Base-by-base conservation (phyloP, 225 moss, liverwort and hornwort genomes). In the Antitrichia curtipendula region DNA sequence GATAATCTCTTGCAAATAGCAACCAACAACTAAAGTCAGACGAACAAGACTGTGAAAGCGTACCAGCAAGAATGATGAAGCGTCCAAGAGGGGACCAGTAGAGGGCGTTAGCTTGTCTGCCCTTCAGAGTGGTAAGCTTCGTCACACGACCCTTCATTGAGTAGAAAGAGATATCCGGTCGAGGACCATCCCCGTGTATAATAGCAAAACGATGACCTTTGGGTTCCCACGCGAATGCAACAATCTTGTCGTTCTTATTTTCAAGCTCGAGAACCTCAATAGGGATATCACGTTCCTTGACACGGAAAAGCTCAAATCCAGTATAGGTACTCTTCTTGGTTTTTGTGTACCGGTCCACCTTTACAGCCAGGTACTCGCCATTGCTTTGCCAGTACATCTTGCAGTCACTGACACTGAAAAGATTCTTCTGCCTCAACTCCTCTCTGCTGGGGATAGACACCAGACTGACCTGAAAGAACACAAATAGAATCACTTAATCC, bases 381-480 rank as follows among this genome's bases (percentile, higher is more conserved):
- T 87, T 99, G 93, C 97, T 97, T 93, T 99, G 99, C 99, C 99
- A 99, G 84, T 99, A 99, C 97, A 99, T 95, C 88, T 99, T 99
- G 88, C 99, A 99, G 90, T 99, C 99, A 75, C 99, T 97, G 19
- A 97, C 99, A 85, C 96, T 96, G 84, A 99, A 99, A 25, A 99
- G 95, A 91, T 99, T 99, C 77, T 99, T 99, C 88, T 99, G 99
- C 87, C 99, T 93, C 84, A 99, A 91, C 94, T 99, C 99, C 82
- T 99, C 99, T 85, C 99, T 96, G 89, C 96, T 97, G 25, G 99
- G 99, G 49, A 99, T 97, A 17, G 96, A 93, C 73, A 99, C 95
- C 86, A 99, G 84, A 95, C 97, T 97, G 12, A 99, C 98, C 98
- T 99, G 97, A 72, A 72, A 65, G 23, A 88, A 58, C 47, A 87